Evolutionary conservation across 208 protist species (phyloP), one percentile per base, ranked within the genome.

Genomic region (Leishmania aethiopica): DNA sequence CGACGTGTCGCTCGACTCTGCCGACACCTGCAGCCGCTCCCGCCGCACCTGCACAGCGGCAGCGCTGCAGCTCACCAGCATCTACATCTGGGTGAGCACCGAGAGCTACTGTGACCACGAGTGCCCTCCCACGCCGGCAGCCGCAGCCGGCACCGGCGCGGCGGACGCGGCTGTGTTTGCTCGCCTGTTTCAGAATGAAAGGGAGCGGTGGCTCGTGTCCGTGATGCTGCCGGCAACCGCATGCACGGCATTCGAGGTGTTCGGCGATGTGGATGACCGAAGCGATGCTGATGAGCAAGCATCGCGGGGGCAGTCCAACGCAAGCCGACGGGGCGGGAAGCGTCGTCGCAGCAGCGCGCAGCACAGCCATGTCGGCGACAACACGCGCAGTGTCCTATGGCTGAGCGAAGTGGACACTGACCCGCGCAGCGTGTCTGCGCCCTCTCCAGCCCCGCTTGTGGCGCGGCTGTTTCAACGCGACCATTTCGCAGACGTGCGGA

Each of bases 131-230:
- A 40, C 11, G n/a, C 11, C 22, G n/a, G 60, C 7, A 80, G 3
- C 62, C 49, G 1, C 13, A 2, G n/a, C 53, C 45, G 32, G 15
- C 47, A 72, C 22, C 45, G 55, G 42, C 77, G 42, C 49, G 7
- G 25, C 15, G 22, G 51, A 19, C 57, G 53, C 66, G 42, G 13
- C 37, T 11, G 22, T 71, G 57, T 32, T 85, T 7, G 47, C 11
- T 22, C 37, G 40, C 3, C 74, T 86, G 3, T 86, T 77, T 57
- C 13, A 6, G 13, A 79, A 53, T 37, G 64, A 40, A 42, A 82
- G 67, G 78, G 82, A 86, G 74, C 78, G 78, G 45, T 86, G 82
- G 82, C 77, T 86, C 10, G 82, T 80, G 42, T 47, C 76, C 19
- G 66, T 79, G 15, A 73, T 86, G 59, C 49, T 86, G 32, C 82